Evolutionary conservation across 257 asterid genomes (phyloP), one percentile per base, ranked within the genome.

Genomic region (Leptodermis oblonga): DNA sequence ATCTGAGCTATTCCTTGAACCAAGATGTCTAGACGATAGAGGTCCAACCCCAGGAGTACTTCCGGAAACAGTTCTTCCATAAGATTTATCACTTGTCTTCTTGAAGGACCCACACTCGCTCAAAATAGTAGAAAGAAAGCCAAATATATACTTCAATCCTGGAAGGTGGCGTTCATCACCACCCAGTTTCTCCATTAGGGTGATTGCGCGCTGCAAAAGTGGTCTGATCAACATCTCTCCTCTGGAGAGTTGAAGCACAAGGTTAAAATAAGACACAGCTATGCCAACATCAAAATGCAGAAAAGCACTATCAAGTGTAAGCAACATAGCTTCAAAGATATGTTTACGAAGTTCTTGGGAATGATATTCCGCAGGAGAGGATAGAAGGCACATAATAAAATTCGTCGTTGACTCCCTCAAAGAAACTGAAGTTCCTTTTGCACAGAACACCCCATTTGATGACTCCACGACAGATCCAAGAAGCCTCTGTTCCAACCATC

Each of bases 401-500:
- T 82, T 84, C 87, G 85, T 82, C 51, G 99, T 80, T 26, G 95
- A 75, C 76, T 85, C 97, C 79, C 96, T 84, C 60, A 94, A 64
- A 78, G 95, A 77, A 65, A 73, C 82, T 65, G 97, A 85, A 74
- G 85, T 70, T 79, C 77, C 96, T 82, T 81, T 81, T 61, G 78
- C 82, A 75, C 77, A 76, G 36, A 59, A 43, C 65, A 65, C 79
- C 17, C 82, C 88, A 68, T 62, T 74, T 5, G 84, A 71, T 65
- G 85, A 73, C 73, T 85, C 90, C 52, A 74, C 65, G 56, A 78
- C 78, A 70, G 81, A 78, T 73, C 97, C 97, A 63, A 94, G 73
- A 75, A 94, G 83, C 83, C 97, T 89, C 69, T 74, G 79, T 77
- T 87, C 96, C 67, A 94, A 82, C 99, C 99, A 94, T 83, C 81